Percentiles rank a stretch among this genome's conserved stretches.
Conservation (phyloP, 2,329 filamentous ascomycete genomes). For the Cordyceps cateniannulata region DNA sequence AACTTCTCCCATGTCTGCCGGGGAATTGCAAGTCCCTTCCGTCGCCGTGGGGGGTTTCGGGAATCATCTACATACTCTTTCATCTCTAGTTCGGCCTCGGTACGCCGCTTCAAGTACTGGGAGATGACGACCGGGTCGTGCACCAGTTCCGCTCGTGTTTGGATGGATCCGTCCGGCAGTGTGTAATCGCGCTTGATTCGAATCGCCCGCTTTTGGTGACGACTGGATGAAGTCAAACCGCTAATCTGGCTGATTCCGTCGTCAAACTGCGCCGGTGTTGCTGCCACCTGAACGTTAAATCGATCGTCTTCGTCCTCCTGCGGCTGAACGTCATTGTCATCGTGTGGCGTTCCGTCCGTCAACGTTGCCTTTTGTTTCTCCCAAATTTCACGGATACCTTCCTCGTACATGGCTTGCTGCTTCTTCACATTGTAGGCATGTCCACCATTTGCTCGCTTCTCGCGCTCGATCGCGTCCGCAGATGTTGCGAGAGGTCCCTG, state of each 20-base stretch:
- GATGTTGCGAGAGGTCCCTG: conserved; percentile 58
- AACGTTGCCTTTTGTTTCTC: conserved; percentile 76
- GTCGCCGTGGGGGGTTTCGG: neutral
- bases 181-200: conserved; percentile 63
- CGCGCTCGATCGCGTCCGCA: conserved; percentile 81
- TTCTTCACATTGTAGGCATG: conserved; percentile 97
- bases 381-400: conserved; percentile 90
- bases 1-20: neutral
- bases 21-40: neutral
- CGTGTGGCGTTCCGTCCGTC: conserved; percentile 62
- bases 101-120: conserved; percentile 76
- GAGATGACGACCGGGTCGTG: conserved; percentile 82
- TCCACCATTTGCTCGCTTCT: conserved; percentile 81
- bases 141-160: conserved; percentile 61
- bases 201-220: conserved; percentile 58
- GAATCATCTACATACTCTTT: conserved; percentile 70
- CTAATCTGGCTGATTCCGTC: conserved; percentile 78
- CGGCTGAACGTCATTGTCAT: conserved; percentile 52
- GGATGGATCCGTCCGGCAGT: conserved; percentile 41
- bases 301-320: conserved; percentile 58
- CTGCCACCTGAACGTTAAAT: conserved; percentile 66
- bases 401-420: conserved; percentile 86
- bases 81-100: conserved; percentile 62
- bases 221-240: conserved; percentile 58
- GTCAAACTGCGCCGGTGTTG: conserved; percentile 62